Base-by-base conservation (phyloP, 2,329 filamentous ascomycete genomes). In the Venturia carpophila region DNA sequence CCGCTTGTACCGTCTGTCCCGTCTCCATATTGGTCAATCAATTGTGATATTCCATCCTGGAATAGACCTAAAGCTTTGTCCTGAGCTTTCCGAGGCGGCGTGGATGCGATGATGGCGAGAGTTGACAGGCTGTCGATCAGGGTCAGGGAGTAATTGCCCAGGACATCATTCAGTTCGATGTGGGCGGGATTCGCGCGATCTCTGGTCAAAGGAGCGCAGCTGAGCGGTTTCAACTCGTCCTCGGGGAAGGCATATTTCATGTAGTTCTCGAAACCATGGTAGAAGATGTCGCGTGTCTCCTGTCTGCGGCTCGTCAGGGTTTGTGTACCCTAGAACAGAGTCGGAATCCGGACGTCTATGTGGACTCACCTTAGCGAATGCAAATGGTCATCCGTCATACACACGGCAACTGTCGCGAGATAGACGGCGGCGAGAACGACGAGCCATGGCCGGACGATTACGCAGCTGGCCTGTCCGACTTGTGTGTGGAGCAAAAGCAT, bases 141-240 rank as follows among this genome's bases (percentile, higher is more conserved):
- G 1, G 94, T 97, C 68, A 99, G 80, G 65, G 92, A 97, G 78
- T 97, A 99, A 78, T 99, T 97, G 5, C 94, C 94, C 55, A 99
- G 83, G 17, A 95, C 92, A 75, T 99, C 94, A 78, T 97, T 97
- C 67, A 97, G 81, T 71, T 91, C 92, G 70, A 94, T 85, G 72
- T 95, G 89, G 66, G 83, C 83, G 1, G 90, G 88, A 73, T 96
- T 90, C 60, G 86, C 80, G 71, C 84, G 84, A 78, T 97, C 92
- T 76, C 94, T 88, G 49, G 90, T 91, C 71, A 97, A 81, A 6
- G 94, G 91, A 19, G 80, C 80, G 77, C 94, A 99, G 34, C 91
- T 87, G 24, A 99, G 79, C 10, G 94, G 94, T 58, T 91, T 89
- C 66, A 99, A 80, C 84, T 94, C 94, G 73, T 99, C 94, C 76